Evolutionary conservation across 2,329 filamentous ascomycete genomes (phyloP), one percentile per base, ranked within the genome.

Genomic region (Colletotrichum sp.): DNA sequence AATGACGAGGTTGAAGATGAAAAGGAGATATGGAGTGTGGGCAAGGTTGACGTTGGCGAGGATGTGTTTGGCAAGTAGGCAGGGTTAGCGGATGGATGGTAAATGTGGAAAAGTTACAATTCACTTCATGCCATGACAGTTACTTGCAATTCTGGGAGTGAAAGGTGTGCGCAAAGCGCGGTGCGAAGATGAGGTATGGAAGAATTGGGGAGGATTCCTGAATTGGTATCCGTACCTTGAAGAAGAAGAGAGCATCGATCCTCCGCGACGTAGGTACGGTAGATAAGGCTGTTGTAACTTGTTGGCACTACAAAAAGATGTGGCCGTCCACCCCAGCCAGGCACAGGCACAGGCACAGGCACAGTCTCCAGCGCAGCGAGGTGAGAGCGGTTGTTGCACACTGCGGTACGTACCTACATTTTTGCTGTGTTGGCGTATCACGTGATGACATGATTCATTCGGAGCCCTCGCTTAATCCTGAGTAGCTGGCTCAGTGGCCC

Each of bases 1-100:
- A 96, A 95, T 82, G 97, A 99, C 84, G 97, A 99, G 87, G 88
- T 92, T 36, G 97, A 99, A 82, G 97, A 99, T 85, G 95, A 98
- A 88, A 94, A 92, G 85, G 97, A 99, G 88, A 93, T 99, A 77
- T 98, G 96, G 96, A 97, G 95, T 83, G 94, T 99, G 66, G 97
- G 97, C 8, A 96, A 94, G 85, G 93, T 98, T 66, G 96, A 99
- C 83, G 87, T 96, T 15, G 88, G 87, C 63, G 94, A 91, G 10
- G 94, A 95, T 74, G 83, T 87, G 8, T 90, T 90, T 82, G 83
- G 85, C 62, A 87, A 86, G 30, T 76, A 76, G 72, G 69, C 71
- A 86, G 55, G 64, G 6, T 18, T 67, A 30, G 69, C 24, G 30
- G 68, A 59, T 77, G 18, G 68, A 66, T 36, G 59, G 15, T 36